Evolutionary conservation across 768 basidiomycete genomes (phyloP).

Genomic region (Naganishia friedmannii): DNA sequence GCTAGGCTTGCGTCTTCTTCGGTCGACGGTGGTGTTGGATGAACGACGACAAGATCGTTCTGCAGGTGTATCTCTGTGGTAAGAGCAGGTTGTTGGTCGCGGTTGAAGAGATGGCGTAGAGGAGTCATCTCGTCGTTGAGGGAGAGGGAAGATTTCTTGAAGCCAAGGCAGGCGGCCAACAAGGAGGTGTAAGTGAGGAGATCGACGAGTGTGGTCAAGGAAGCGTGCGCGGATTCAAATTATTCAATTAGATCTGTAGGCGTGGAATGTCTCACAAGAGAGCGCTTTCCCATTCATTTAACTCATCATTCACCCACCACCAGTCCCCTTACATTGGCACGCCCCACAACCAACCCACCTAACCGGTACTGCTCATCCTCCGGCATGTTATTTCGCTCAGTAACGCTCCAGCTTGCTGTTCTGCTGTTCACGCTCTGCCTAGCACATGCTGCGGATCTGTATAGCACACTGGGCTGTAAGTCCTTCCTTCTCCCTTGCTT

Average conservation of each 20-base stretch:
- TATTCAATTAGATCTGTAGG: too few relatives aligned
- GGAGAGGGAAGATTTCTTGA: too few relatives aligned
- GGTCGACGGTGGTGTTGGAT: neutral
- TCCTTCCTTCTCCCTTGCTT: neutral
- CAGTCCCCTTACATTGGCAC: too few relatives aligned
- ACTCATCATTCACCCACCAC: too few relatives aligned
- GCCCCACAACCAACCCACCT: too few relatives aligned
- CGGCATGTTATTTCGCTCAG: constrained; percentile 3
- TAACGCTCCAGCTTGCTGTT: neutral
- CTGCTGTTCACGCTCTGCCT: constrained; percentile 5
- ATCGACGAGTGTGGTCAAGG: too few relatives aligned
- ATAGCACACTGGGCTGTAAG: constrained; percentile 11
- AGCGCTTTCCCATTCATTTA: too few relatives aligned
- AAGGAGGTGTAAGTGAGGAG: too few relatives aligned
- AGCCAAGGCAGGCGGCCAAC: too few relatives aligned
- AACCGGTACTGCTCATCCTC: too few relatives aligned
- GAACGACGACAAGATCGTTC: constrained; percentile 8
- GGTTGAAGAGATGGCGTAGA: neutral
- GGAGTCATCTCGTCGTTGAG: neutral
- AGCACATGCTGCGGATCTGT: constrained; percentile 10
- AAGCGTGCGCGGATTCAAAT: too few relatives aligned
- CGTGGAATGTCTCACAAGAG: too few relatives aligned
- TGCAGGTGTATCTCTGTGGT: neutral
- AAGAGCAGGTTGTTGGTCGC: neutral
- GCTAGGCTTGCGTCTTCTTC: neutral